Percentiles rank a stretch among this genome's conserved stretches.
phyloP scores from a whole-genome alignment of 1,284 basidiomycete genomes.

The Cutaneotrichosporon spelunceum region DNA sequence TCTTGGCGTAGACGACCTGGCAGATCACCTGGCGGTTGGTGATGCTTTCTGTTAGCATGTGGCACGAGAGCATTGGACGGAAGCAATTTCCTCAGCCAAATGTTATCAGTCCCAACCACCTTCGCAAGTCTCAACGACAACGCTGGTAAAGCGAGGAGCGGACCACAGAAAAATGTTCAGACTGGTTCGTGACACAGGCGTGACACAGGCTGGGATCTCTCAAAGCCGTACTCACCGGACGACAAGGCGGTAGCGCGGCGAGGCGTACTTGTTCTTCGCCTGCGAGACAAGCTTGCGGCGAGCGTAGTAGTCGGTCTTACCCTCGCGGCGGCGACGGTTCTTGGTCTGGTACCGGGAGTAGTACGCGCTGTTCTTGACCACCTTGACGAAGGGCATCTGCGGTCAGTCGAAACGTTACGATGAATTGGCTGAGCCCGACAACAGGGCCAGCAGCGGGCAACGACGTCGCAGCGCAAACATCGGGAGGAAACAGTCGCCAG shows the following conservation, averaged over 20 bases:
- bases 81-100: background rate
- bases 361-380: constrained; percentile 69
- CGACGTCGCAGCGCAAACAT: no score
- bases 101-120: background rate
- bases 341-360: constrained; percentile 97
- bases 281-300: constrained; percentile 54
- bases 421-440: no score
- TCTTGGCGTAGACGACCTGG: constrained; percentile 93
- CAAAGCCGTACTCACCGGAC: constrained; percentile 13
- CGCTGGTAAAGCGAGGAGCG: background rate
- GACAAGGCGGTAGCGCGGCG: constrained; percentile 96
- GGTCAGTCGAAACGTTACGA: background rate
- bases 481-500: background rate
- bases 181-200: no score
- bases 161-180: no score
- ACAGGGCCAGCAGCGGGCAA: no score
- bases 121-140: background rate
- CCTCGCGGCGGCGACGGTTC: constrained; percentile 91
- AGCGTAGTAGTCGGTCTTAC: constrained; percentile 99
- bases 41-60: constrained; percentile 60
- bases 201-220: no score
- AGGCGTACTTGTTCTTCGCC: constrained; percentile 99
- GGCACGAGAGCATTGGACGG: background rate
- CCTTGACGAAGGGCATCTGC: constrained; percentile 53
- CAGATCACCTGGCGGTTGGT: constrained; percentile 89